Conservation (phyloP, 164 flowering plant species). For the Akebia trifoliata region DNA sequence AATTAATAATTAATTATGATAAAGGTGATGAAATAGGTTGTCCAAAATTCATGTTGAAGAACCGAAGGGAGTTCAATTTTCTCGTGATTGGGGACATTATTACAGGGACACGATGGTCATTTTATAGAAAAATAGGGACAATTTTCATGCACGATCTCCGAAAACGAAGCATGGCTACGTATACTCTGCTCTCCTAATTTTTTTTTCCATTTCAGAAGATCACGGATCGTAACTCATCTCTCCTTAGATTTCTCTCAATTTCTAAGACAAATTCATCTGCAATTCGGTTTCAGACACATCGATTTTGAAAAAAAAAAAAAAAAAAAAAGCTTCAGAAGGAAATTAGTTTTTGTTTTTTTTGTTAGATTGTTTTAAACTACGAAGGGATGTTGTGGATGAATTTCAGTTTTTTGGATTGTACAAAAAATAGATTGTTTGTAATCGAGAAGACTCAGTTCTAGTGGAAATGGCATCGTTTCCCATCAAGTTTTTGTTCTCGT, state of each 20-base stretch:
- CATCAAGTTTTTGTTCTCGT: constrained; percentile 62
- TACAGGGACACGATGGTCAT: too few relatives aligned
- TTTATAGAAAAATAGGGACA: too few relatives aligned
- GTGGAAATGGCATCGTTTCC: constrained; percentile 71
- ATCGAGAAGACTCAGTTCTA: constrained; percentile 11
- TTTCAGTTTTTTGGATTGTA: constrained; percentile 3
- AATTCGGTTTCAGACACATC: background rate
- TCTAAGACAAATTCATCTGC: constrained; percentile 8
- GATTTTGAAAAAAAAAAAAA: constrained; percentile 1
- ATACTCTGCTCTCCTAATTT: constrained; percentile 5
- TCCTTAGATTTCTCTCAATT: constrained; percentile 8
- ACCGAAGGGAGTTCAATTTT: too few relatives aligned
- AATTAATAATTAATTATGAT: too few relatives aligned
- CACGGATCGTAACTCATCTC: constrained; percentile 26
- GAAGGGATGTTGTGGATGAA: constrained; percentile 20
- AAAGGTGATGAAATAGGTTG: too few relatives aligned
- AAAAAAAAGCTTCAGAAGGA: too few relatives aligned
- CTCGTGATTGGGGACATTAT: too few relatives aligned
- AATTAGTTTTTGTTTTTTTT: constrained; percentile 19
- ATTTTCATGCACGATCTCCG: constrained; percentile 14
- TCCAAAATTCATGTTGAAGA: too few relatives aligned
- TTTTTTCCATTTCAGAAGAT: constrained; percentile 15
- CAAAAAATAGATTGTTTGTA: background rate
- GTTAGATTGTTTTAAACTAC: constrained; percentile 1
- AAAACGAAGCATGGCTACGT: constrained; percentile 11